Evolutionary conservation across 2,329 filamentous ascomycete species (phyloP).

Genomic region (Diaporthe helianthi): DNA sequence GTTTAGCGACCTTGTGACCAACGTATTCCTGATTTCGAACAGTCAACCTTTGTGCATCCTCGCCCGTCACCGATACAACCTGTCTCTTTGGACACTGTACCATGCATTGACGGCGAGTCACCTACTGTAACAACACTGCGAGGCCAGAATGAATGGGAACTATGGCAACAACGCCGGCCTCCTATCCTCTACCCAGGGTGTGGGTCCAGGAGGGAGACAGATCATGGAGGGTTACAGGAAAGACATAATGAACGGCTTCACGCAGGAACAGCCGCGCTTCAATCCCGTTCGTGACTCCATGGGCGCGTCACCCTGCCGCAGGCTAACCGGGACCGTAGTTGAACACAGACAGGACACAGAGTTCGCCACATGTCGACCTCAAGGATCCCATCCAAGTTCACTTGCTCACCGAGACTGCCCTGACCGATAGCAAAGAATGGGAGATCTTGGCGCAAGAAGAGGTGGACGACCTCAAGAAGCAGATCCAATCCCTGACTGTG

Average conservation of each 20-base stretch:
- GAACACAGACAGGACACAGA: slow-evolving; percentile 60
- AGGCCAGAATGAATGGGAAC: slow-evolving; percentile 34
- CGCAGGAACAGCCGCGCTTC: slow-evolving; percentile 60
- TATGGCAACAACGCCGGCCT: slow-evolving; percentile 41
- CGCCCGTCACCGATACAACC: not conserved
- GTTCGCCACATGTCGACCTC: slow-evolving; percentile 64
- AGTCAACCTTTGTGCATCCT: slow-evolving; percentile 1
- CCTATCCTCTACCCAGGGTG: slow-evolving; percentile 36
- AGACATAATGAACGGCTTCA: slow-evolving; percentile 61
- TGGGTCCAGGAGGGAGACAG: slow-evolving; percentile 52
- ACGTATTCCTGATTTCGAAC: not conserved
- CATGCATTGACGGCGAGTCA: slow-evolving; percentile 32
- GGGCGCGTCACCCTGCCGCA: not conserved
- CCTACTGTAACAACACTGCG: slow-evolving; percentile 3
- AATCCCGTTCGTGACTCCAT: slow-evolving; percentile 59
- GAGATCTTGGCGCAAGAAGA: slow-evolving; percentile 90
- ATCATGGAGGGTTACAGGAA: slow-evolving; percentile 66
- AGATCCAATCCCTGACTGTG: slow-evolving; percentile 73
- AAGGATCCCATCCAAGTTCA: slow-evolving; percentile 85
- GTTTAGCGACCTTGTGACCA: slow-evolving; percentile 17
- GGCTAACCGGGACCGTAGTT: slow-evolving; percentile 47
- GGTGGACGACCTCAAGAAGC: slow-evolving; percentile 89
- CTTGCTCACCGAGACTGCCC: slow-evolving; percentile 89
- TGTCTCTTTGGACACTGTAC: slow-evolving; percentile 20
- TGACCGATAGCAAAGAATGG: slow-evolving; percentile 85